Evolutionary conservation across 805 yeast species (phyloP).

Genomic region (Metschnikowia gelsemii): DNA sequence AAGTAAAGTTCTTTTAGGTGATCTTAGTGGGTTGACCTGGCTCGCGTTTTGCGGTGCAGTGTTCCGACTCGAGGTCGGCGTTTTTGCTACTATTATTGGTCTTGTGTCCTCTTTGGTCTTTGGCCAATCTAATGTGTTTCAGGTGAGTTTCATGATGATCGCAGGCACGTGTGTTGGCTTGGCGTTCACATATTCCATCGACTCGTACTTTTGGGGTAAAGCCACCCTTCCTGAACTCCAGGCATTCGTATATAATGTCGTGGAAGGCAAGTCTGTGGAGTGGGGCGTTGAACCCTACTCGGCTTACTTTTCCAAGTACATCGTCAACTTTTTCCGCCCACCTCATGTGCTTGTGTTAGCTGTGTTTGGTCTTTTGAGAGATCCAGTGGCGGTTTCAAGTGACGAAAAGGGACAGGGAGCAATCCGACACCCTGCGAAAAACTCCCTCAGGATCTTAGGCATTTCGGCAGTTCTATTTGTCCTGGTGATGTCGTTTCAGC

Average conservation of each 20-base stretch:
- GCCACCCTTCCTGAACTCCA: slow-evolving; percentile 69
- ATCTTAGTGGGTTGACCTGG: slow-evolving; percentile 47
- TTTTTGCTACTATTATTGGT: slow-evolving; percentile 50
- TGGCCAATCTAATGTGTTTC: slow-evolving; percentile 45
- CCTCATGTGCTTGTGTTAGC: slow-evolving; percentile 43
- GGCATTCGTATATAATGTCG: slow-evolving; percentile 70
- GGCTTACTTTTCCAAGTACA: slow-evolving; percentile 61
- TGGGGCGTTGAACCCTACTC: slow-evolving; percentile 86
- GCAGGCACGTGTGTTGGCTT: slow-evolving; percentile 56
- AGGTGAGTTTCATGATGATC: slow-evolving; percentile 39
- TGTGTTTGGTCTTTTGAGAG: slow-evolving; percentile 43
- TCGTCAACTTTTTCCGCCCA: slow-evolving; percentile 39
- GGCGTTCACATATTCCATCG: slow-evolving; percentile 49
- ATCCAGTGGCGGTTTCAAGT: slow-evolving; percentile 29
- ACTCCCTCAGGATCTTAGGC: slow-evolving; percentile 46
- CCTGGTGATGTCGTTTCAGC: slow-evolving; percentile 69
- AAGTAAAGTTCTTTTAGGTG: slow-evolving; percentile 50
- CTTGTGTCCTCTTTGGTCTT: slow-evolving; percentile 44
- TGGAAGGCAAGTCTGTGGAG: slow-evolving; percentile 66
- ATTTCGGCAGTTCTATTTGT: slow-evolving; percentile 56
- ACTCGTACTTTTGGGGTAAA: slow-evolving; percentile 73
- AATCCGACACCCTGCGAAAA: slow-evolving; percentile 25
- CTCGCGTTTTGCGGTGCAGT: slow-evolving; percentile 63
- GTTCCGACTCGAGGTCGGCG: slow-evolving; percentile 70
- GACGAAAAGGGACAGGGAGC: slow-evolving; percentile 19